Evolutionary conservation across 2,329 filamentous ascomycete species (phyloP).

Genomic region (Lecanicillium sp.): DNA sequence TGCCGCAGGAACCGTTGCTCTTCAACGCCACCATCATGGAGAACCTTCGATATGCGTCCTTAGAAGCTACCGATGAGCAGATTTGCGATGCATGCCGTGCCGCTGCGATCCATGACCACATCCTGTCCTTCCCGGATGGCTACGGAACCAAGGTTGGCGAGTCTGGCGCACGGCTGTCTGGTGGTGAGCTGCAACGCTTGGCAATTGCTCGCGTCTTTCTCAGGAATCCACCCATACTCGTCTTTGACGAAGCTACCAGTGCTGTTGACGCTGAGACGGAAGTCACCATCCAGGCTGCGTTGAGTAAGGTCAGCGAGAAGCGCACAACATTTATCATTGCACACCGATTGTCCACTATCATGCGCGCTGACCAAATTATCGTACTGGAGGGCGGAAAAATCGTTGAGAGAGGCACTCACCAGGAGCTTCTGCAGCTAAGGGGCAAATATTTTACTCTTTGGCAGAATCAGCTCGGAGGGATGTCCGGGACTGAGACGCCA

Average conservation of each 20-base stretch:
- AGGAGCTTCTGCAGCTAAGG: slow-evolving; percentile 36
- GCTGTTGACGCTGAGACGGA: slow-evolving; percentile 60
- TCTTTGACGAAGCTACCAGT: slow-evolving; percentile 67
- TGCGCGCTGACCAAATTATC: slow-evolving; percentile 48
- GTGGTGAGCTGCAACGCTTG: slow-evolving; percentile 55
- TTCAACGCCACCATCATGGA: slow-evolving; percentile 52
- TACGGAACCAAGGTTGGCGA: slow-evolving; percentile 50
- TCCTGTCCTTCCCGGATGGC: slow-evolving; percentile 46
- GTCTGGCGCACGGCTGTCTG: slow-evolving; percentile 47
- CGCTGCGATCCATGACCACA: slow-evolving; percentile 50
- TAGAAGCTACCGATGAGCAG: slow-evolving; percentile 41
- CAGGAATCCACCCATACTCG: slow-evolving; percentile 62
- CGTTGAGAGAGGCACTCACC: slow-evolving; percentile 45
- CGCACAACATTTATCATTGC: slow-evolving; percentile 49
- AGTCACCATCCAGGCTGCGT: slow-evolving; percentile 49
- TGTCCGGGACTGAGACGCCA: not conserved
- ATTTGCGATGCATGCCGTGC: slow-evolving; percentile 46
- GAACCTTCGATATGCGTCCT: slow-evolving; percentile 48
- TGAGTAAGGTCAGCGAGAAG: slow-evolving; percentile 40
- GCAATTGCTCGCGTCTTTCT: slow-evolving; percentile 60
- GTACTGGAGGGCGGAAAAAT: slow-evolving; percentile 47
- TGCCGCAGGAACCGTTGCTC: slow-evolving; percentile 39
- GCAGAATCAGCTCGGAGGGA: slow-evolving; percentile 35
- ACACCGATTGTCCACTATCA: slow-evolving; percentile 53
- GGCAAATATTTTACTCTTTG: slow-evolving; percentile 49